phyloP scores from a whole-genome alignment of 345 rosid genomes.

The Microcos paniculata region DNA sequence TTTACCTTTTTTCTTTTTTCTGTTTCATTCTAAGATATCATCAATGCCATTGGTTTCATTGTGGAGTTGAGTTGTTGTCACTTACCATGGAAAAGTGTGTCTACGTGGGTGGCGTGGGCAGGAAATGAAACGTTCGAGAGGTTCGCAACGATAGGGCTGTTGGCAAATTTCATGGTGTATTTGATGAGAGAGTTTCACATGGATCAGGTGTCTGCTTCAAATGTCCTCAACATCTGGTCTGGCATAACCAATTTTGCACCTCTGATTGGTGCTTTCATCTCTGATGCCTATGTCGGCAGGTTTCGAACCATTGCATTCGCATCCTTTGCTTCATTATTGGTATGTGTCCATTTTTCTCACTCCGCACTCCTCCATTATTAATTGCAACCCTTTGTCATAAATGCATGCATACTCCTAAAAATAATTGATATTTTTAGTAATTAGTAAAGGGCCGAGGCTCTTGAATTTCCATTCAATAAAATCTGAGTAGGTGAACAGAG shows the following conservation, averaged over 20 bases:
- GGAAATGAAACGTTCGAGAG: slow-evolving; percentile 86
- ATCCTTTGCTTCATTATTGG: slow-evolving; percentile 56
- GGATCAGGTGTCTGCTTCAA: slow-evolving; percentile 56
- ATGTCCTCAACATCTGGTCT: slow-evolving; percentile 58
- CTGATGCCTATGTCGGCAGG: slow-evolving; percentile 49
- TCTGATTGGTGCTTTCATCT: slow-evolving; percentile 64
- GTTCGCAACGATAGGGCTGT: slow-evolving; percentile 58
- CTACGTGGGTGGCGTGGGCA: too few relatives aligned
- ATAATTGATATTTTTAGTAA: neutral
- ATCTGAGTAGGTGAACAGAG: neutral
- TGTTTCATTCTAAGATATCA: neutral
- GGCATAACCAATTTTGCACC: slow-evolving; percentile 67
- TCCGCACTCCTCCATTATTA: neutral
- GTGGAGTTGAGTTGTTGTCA: neutral
- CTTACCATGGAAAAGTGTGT: neutral
- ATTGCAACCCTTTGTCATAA: neutral
- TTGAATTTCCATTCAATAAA: neutral
- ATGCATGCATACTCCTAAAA: too few relatives aligned
- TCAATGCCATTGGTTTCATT: neutral
- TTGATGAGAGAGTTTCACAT: slow-evolving; percentile 52
- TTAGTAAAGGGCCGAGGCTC: neutral
- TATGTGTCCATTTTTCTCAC: slow-evolving; percentile 29
- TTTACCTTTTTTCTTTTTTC: too few relatives aligned
- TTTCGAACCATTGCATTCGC: slow-evolving; percentile 52
- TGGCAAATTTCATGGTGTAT: slow-evolving; percentile 64